phyloP scores from a whole-genome alignment of 495 filamentous ascomycete genomes.

The Trichocladium uniseriatum region DNA sequence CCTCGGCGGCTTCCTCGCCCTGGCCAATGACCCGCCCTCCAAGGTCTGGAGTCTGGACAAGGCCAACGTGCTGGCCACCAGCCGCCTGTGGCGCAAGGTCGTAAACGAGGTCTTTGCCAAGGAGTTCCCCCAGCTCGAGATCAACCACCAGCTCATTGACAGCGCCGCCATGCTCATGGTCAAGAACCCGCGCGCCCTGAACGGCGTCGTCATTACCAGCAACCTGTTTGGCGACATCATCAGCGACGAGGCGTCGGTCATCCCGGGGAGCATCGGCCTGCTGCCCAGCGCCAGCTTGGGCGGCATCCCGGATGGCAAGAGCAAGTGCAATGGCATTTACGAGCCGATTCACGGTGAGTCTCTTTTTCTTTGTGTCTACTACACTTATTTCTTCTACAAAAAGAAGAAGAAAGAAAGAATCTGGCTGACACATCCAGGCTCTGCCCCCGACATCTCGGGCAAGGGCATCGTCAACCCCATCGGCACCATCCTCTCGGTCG shows the following conservation, averaged over 20 bases:
- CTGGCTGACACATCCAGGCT: constrained; percentile 31
- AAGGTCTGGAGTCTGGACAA: constrained; percentile 90
- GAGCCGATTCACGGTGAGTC: constrained; percentile 90
- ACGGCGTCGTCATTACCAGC: constrained; percentile 87
- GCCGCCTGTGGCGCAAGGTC: constrained; percentile 80
- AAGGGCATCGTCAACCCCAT: constrained; percentile 81
- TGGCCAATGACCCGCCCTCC: constrained; percentile 66
- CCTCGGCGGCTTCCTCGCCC: constrained; percentile 72
- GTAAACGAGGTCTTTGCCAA: constrained; percentile 70
- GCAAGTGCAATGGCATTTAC: constrained; percentile 77
- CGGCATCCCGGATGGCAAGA: constrained; percentile 73
- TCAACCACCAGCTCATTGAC: constrained; percentile 90
- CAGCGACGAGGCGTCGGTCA: constrained; percentile 91
- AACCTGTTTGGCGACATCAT: constrained; percentile 98
- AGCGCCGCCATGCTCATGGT: constrained; percentile 95
- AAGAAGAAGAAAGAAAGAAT: no score
- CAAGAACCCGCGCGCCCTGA: constrained; percentile 83
- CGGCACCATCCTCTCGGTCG: constrained; percentile 77
- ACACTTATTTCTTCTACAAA: not conserved
- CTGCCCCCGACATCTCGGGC: constrained; percentile 70
- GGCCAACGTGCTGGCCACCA: constrained; percentile 92
- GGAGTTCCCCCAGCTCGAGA: constrained; percentile 81
- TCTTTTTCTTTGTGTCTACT: constrained; percentile 3
- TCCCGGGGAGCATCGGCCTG: constrained; percentile 83
- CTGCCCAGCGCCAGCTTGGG: constrained; percentile 83